Evolutionary conservation across 192 early-diverging fungal species (phyloP).

Genomic region (Coemansia pectinata): DNA sequence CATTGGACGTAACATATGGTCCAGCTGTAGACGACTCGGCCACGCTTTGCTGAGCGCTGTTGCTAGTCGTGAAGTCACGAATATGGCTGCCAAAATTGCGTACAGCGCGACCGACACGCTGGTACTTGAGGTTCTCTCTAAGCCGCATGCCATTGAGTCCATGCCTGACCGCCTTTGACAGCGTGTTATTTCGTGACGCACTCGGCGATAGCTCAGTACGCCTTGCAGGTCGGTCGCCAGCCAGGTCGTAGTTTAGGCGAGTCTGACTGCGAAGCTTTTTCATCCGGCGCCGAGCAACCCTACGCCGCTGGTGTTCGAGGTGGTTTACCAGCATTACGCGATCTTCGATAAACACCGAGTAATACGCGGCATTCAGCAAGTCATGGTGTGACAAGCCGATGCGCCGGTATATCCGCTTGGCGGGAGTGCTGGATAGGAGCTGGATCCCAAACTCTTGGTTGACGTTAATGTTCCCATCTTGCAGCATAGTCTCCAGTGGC

Average conservation of each 20-base stretch:
- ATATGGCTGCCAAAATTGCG: conserved; percentile 38
- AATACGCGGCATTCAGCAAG: conserved; percentile 39
- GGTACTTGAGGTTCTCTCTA: conserved; percentile 32
- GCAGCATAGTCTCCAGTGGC: conserved; percentile 24
- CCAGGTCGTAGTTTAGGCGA: conserved; percentile 6
- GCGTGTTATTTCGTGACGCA: conserved; percentile 11
- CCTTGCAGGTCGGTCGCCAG: conserved; percentile 7
- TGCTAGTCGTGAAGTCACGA: conserved; percentile 28
- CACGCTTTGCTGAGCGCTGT: conserved; percentile 20
- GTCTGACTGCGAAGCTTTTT: conserved; percentile 16
- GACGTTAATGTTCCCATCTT: conserved; percentile 6
- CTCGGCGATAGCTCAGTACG: conserved; percentile 15
- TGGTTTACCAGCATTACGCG: conserved; percentile 31
- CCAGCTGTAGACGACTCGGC: conserved; percentile 11
- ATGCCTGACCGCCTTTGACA: conserved; percentile 14
- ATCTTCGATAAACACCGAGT: conserved; percentile 40
- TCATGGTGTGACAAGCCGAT: conserved; percentile 46
- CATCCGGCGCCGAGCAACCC: conserved; percentile 1
- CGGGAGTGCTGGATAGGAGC: conserved; percentile 29
- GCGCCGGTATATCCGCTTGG: conserved; percentile 36
- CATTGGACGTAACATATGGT: not conserved
- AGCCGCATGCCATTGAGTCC: conserved; percentile 28
- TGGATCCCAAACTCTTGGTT: conserved; percentile 1
- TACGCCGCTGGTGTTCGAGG: conserved; percentile 34
- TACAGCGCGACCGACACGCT: conserved; percentile 29